phyloP scores from a whole-genome alignment of 345 rosid genomes.

The Salix caprea region DNA sequence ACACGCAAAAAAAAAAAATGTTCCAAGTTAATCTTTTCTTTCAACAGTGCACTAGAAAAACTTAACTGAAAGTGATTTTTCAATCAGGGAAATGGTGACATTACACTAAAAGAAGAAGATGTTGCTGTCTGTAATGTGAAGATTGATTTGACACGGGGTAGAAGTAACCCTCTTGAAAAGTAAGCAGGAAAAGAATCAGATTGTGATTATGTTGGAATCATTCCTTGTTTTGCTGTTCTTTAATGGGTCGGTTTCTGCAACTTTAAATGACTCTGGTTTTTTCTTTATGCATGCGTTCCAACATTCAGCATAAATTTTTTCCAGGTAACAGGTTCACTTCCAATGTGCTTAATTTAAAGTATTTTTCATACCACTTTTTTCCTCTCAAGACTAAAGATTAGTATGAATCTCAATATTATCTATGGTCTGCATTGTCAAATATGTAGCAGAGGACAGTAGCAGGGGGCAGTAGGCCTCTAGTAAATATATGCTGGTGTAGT shows the following conservation, averaged over 20 bases:
- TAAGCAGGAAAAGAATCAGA: slow-evolving; percentile 10
- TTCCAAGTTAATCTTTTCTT: not conserved
- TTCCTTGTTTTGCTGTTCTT: not conserved
- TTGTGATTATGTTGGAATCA: not conserved
- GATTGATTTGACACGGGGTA: slow-evolving; percentile 51
- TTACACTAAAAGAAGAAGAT: slow-evolving; percentile 46
- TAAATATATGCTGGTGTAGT: too few relatives aligned
- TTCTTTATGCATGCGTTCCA: slow-evolving; percentile 23
- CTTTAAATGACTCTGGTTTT: slow-evolving; percentile 9
- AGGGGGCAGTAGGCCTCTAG: not conserved
- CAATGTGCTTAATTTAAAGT: not conserved
- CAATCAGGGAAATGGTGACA: slow-evolving; percentile 22
- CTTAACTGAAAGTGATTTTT: slow-evolving; percentile 13
- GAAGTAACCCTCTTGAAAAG: slow-evolving; percentile 41
- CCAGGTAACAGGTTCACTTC: slow-evolving; percentile 33
- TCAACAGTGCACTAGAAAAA: slow-evolving; percentile 1
- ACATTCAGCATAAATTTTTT: slow-evolving; percentile 39
- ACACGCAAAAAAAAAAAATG: not conserved
- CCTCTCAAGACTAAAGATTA: not conserved
- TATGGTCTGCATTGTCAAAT: not conserved
- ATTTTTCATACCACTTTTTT: not conserved
- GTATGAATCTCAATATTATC: not conserved
- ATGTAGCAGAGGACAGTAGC: not conserved
- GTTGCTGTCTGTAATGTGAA: slow-evolving; percentile 36
- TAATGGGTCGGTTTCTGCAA: not conserved